Base-by-base conservation (phyloP, 495 filamentous ascomycete species). In the Talaromyces ruber region DNA sequence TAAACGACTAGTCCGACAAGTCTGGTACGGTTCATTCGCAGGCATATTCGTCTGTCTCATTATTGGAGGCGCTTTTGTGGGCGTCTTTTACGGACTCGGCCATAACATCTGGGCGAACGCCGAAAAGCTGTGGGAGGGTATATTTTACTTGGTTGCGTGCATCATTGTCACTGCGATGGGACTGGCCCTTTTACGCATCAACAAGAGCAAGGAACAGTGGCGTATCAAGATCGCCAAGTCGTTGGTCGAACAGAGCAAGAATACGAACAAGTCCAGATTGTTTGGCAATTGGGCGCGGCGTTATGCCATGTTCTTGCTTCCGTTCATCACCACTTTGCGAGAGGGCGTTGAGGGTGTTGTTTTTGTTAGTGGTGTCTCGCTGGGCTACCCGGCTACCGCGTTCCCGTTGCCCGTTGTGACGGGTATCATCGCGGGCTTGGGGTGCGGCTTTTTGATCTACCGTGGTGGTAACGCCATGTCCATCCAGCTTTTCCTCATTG, bases 191-290 rank as follows among this genome's bases (percentile, higher is more conserved):
- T 77, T 96, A 7, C 83, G 91, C n/a, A 84, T 96, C 47, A 87
- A 84, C 55, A 93, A 93, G 74, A 82, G 93, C 69, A 88, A 92
- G 70, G 88, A 90, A 52, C 92, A 92, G 70, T 96, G 91, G 91
- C 83, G 84, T 14, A 73, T 86, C 60, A 92, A 92, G 81, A 79
- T 96, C n/a, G 81, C 84, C 16, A 80, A 81, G 63, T 79, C 85
- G 0, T 71, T 93, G 22, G 87, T 86, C 64, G 69, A 76, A 9
- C 79, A 84, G 2, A 64, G 81, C 18, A 70, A 64, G 8, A 65
- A 64, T n/a, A 11, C 26, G 30, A 67, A 76, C 11, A 29, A 30
- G 28, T 43, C 59, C 5, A 28, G 12, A 14, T 28, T 61, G 14
- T 53, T n/a, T 53, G 65, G 1, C 63, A 54, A 60, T 16, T 60